phyloP scores from a whole-genome alignment of 495 filamentous ascomycete genomes.

The Podospora australis region DNA sequence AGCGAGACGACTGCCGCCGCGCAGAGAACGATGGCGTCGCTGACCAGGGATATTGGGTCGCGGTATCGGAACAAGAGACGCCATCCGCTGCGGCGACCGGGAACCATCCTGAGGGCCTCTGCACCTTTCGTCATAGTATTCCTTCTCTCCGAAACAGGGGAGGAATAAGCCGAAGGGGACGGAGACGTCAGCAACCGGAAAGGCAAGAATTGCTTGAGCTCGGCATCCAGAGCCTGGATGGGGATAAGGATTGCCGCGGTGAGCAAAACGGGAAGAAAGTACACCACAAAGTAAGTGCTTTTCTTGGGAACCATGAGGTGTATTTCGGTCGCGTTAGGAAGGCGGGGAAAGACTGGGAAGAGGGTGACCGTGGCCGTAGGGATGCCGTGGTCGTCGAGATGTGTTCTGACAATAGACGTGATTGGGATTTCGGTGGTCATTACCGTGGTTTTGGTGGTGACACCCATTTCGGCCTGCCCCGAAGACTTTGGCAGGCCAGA shows the following conservation, averaged over 20 bases:
- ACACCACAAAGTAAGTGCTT: constrained; percentile 3
- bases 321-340: not conserved
- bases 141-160: too few relatives aligned
- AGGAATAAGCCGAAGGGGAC: too few relatives aligned
- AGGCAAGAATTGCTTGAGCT: constrained; percentile 2
- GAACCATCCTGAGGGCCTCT: not conserved
- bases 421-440: too few relatives aligned
- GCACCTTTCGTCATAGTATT: not conserved
- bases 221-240: constrained; percentile 5
- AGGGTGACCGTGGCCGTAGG: constrained; percentile 1
- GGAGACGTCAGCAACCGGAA: not conserved
- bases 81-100: not conserved
- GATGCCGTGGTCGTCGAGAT: not conserved
- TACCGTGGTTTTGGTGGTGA: too few relatives aligned
- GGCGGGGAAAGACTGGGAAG: constrained; percentile 2
- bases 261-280: constrained; percentile 7
- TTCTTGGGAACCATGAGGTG: not conserved
- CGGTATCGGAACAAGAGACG: not conserved
- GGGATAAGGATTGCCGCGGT: constrained; percentile 2
- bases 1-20: not conserved
- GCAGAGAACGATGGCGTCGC: not conserved
- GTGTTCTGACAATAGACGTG: too few relatives aligned
- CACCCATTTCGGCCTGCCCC: too few relatives aligned
- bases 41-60: not conserved
- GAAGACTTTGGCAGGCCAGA: too few relatives aligned